Evolutionary conservation across 441 rosid species (phyloP).

Genomic region (Croton laevigatus): DNA sequence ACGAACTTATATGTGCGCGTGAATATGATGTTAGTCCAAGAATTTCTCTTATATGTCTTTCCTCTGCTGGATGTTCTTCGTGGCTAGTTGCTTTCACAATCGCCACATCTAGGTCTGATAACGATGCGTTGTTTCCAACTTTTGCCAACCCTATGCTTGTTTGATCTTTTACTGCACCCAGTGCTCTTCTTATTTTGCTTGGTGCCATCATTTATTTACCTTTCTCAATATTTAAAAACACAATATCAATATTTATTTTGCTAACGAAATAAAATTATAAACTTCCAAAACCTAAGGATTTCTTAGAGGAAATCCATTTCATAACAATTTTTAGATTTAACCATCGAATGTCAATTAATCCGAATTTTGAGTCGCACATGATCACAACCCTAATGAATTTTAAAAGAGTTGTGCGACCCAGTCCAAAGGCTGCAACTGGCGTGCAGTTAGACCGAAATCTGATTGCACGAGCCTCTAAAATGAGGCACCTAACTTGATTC

Average conservation of each 20-base stretch:
- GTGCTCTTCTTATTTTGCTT: conserved; percentile 58
- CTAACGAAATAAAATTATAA: no score
- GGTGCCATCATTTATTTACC: conserved; percentile 43
- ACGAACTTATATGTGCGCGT: conserved; percentile 49
- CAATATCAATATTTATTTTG: no score
- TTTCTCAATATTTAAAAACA: neutral
- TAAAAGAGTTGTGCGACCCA: no score
- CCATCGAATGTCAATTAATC: no score
- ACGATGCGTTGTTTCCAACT: conserved; percentile 56
- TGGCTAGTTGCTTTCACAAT: conserved; percentile 86
- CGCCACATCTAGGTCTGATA: conserved; percentile 77
- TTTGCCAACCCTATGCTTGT: conserved; percentile 89
- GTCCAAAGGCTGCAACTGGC: no score
- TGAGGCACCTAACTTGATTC: no score
- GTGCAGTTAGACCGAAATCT: no score
- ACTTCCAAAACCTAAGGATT: neutral
- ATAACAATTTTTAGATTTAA: no score
- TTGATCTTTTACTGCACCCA: conserved; percentile 83
- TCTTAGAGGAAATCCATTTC: no score
- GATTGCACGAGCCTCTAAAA: no score
- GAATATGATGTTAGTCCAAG: conserved; percentile 68
- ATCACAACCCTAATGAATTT: no score
- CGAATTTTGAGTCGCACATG: no score
- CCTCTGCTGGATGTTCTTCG: conserved; percentile 78
- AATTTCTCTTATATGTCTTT: conserved; percentile 65